Percentiles rank a stretch among this genome's conserved stretches.
These are phyloP conservation scores for Fraxinus pennsylvanica DNA, from an alignment of 257 asterid genomes.

Conservation along the genomic window DNA sequence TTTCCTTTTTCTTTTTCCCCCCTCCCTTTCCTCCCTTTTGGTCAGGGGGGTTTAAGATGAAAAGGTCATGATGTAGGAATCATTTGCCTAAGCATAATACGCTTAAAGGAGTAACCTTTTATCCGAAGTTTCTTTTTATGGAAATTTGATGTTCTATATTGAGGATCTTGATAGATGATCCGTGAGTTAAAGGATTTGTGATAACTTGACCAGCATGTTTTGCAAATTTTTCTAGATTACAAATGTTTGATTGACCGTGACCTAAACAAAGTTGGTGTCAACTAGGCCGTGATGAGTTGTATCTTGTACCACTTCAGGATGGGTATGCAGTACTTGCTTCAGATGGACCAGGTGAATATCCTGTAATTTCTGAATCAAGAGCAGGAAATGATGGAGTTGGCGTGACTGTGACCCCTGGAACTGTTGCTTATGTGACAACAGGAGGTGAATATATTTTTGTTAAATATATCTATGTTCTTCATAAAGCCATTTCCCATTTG, in stretches of 20 bases:
- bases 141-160: not conserved
- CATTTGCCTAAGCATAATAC: not conserved
- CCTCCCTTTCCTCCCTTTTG: not conserved
- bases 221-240: not conserved
- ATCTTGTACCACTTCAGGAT: constrained; percentile 44
- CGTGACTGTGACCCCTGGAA: constrained; percentile 69
- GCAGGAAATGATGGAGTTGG: constrained; percentile 92
- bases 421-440: constrained; percentile 86
- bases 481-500: not conserved
- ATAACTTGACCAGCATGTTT: not conserved
- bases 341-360: constrained; percentile 91
- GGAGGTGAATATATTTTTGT: constrained; percentile 62
- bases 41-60: not conserved
- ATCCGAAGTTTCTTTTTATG: not conserved
- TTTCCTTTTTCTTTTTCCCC: not conserved
- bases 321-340: constrained; percentile 94
- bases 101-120: not conserved
- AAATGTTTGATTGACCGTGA: not conserved
- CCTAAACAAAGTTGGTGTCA: not conserved
- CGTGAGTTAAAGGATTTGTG: not conserved
- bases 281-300: not conserved
- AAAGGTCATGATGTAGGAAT: not conserved
- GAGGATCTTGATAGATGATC: not conserved
- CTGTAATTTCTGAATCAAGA: constrained; percentile 86
- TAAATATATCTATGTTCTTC: not conserved